Evolutionary conservation across 495 filamentous ascomycete species (phyloP), one percentile per base, ranked within the genome.

Genomic region (Articulospora tetracladia): DNA sequence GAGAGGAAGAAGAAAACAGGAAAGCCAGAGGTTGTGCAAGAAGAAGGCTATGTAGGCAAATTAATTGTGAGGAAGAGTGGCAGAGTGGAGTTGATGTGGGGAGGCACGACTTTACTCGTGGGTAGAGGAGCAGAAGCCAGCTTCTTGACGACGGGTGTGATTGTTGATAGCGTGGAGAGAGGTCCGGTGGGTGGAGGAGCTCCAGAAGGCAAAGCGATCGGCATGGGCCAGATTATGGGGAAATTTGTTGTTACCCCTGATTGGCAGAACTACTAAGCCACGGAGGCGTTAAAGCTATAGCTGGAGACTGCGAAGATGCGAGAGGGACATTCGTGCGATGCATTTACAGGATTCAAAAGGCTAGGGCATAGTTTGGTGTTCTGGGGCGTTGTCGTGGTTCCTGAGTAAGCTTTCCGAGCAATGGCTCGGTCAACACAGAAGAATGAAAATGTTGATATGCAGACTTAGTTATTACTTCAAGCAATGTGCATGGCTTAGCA

Each of bases 41-140:
- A 70, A 54, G 55, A 71, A 70, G 84, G 84, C n/a, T 74, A 67
- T 55, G 76, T 83, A 3, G 86, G 86, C 27, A 83, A 82, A 62
- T 69, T 89, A 30, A 70, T 81, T 28, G 77, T 89, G 20, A 77
- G 82, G 61, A 74, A 82, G 66, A 84, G 80, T 10, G 86, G 86
- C 55, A 78, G 76, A 41, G 78, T 79, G 1, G 81, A 84, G 56
- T 66, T 89, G 27, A 73, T 75, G 58, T 89, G 85, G 85, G 85
- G 84, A 17, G 83, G 84, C 4, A 75, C 72, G 41, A 73, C 57
- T 36, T 60, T 87, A 59, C 68, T 72, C 26, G 19, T 87, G 8
- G 74, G 72, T 3, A 62, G 72, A 1, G 75, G 74, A 15, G 76
- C 72, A 0, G 73, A 74, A 20, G 62, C 72, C 32, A 74, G 71